Conservation (phyloP, 2,329 filamentous ascomycete species). For the Pseudofabraea citricarpa region DNA sequence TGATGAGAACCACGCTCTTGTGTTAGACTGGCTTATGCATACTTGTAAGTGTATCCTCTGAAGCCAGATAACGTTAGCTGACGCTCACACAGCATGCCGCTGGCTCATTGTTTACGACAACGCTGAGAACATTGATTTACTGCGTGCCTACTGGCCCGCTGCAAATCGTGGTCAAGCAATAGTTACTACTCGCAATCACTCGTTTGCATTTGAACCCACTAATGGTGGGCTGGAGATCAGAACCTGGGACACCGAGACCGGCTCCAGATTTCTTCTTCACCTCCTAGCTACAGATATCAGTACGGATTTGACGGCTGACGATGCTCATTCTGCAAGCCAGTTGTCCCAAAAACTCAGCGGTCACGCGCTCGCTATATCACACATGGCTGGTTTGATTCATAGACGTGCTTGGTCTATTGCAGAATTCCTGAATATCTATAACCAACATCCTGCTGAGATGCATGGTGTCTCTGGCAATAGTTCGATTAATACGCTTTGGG, state of each 20-base stretch:
- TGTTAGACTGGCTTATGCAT: constrained; percentile 4
- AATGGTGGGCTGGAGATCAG: constrained; percentile 6
- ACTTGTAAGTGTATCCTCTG: constrained; percentile 3
- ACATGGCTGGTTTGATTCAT: too few species aligned
- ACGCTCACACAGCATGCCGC: constrained; percentile 1
- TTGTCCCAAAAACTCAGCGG: too few species aligned
- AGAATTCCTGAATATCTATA: too few species aligned
- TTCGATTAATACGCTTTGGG: too few species aligned
- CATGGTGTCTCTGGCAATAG: too few species aligned
- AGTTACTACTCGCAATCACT: constrained; percentile 12
- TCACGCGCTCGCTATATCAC: too few species aligned
- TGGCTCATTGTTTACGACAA: constrained; percentile 14
- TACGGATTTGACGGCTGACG: too few species aligned
- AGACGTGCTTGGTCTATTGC: too few species aligned
- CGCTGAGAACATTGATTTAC: constrained; percentile 4
- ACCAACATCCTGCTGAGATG: too few species aligned
- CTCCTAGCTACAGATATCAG: too few species aligned
- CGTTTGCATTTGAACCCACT: constrained; percentile 6
- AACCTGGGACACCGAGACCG: constrained; percentile 18
- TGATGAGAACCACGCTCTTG: constrained; percentile 5
- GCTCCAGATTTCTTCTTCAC: constrained; percentile 15
- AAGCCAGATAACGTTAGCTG: neutral
- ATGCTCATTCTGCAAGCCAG: too few species aligned
- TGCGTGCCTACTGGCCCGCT: constrained; percentile 8
- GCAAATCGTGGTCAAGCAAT: constrained; percentile 6